Conservation (phyloP, 768 basidiomycete genomes). For the Sarcodon sp. region DNA sequence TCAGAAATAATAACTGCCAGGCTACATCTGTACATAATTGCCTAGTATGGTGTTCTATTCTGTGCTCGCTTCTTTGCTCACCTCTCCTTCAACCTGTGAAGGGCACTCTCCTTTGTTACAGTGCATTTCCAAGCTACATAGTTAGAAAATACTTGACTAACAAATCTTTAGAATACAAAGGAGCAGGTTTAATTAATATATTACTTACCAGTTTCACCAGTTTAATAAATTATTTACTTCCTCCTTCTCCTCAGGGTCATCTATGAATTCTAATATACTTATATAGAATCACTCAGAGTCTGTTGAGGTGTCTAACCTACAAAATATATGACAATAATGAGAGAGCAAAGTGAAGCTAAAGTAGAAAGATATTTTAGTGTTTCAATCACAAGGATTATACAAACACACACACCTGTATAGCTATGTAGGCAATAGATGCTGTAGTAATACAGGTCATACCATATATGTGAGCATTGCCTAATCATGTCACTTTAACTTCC, state of each 20-base stretch:
- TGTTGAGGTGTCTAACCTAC: slow-evolving; percentile 8
- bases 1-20: too few species aligned
- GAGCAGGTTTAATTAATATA: background rate
- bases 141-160: too few species aligned
- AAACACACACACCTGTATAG: too few species aligned
- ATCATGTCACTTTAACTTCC: slow-evolving; percentile 13
- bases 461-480: slow-evolving; percentile 6
- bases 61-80: too few species aligned
- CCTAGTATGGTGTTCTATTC: too few species aligned
- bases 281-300: slow-evolving; percentile 15
- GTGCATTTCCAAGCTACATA: too few species aligned
- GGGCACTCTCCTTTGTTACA: too few species aligned
- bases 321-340: slow-evolving; percentile 9
- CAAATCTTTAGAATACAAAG: background rate
- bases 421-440: background rate
- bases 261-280: slow-evolving; percentile 9
- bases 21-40: too few species aligned
- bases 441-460: background rate
- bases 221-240: slow-evolving; percentile 4
- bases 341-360: slow-evolving; percentile 9
- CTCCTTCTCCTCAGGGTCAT: slow-evolving; percentile 10
- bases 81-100: too few species aligned
- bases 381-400: too few species aligned
- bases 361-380: too few species aligned
- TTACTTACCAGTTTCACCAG: background rate